Conservation (phyloP, 768 basidiomycete species). For the Boletus sensibilis region DNA sequence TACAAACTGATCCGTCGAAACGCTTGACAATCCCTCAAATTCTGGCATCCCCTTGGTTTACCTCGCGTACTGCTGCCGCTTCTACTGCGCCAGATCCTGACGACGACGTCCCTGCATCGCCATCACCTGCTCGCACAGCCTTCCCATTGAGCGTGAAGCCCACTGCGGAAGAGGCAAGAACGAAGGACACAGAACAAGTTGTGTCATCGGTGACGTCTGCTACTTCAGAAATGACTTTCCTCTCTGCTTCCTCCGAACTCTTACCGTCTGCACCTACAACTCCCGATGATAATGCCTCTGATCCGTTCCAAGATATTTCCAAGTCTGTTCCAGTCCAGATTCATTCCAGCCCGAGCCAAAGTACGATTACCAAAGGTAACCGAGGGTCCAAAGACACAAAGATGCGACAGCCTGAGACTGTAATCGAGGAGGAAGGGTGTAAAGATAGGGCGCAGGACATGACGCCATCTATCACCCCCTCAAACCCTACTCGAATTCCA, state of each 20-base stretch:
- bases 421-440: constrained; percentile 49
- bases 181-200: constrained; percentile 31
- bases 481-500: constrained; percentile 37
- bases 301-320: constrained; percentile 41
- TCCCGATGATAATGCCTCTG: constrained; percentile 46
- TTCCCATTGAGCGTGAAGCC: constrained; percentile 29
- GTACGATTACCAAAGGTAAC: constrained; percentile 53
- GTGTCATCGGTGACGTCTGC: constrained; percentile 47
- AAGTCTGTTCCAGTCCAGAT: constrained; percentile 31
- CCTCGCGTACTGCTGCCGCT: constrained; percentile 24
- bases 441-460: constrained; percentile 2
- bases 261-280: constrained; percentile 54
- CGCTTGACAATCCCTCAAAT: constrained; percentile 84
- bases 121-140: constrained; percentile 32
- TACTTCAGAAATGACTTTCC: constrained; percentile 45
- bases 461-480: constrained; percentile 22
- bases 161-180: constrained; percentile 6
- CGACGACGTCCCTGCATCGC: constrained; percentile 28
- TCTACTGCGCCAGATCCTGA: constrained; percentile 8
- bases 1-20: constrained; percentile 72
- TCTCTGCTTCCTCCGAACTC: constrained; percentile 54
- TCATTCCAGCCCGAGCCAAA: constrained; percentile 54
- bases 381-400: constrained; percentile 30
- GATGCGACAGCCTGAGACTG: constrained; percentile 45
- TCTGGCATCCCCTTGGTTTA: constrained; percentile 86